Evolutionary conservation across 495 filamentous ascomycete species (phyloP).

Genomic region (Sporormia fimetaria): DNA sequence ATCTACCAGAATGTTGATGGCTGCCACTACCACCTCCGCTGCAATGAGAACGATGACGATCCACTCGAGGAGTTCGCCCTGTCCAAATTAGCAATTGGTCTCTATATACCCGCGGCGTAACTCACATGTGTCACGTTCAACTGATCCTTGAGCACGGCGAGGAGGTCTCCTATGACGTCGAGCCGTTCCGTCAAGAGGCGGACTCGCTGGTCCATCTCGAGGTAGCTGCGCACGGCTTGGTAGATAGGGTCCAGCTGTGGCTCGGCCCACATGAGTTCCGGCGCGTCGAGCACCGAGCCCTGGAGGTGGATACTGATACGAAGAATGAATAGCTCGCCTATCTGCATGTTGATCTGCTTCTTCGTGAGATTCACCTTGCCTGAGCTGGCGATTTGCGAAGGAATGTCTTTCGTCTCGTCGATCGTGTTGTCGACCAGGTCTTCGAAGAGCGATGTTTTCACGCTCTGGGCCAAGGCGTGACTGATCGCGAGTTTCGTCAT

Average conservation of each 20-base stretch:
- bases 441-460: constrained; percentile 97
- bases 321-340: constrained; percentile 93
- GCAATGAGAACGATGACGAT: constrained; percentile 90
- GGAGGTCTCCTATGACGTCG: constrained; percentile 85
- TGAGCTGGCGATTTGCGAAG: constrained; percentile 77
- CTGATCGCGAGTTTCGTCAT: constrained; percentile 97
- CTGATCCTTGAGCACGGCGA: constrained; percentile 93
- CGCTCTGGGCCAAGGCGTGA: constrained; percentile 86
- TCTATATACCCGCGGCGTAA: neutral
- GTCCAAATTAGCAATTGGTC: neutral
- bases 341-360: constrained; percentile 92
- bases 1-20: constrained; percentile 92
- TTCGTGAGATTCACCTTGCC: constrained; percentile 79
- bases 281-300: constrained; percentile 91
- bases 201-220: constrained; percentile 98
- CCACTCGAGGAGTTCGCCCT: constrained; percentile 26
- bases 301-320: constrained; percentile 97
- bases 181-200: constrained; percentile 76
- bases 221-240: constrained; percentile 82
- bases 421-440: constrained; percentile 91
- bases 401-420: constrained; percentile 76
- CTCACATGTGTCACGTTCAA: constrained; percentile 72
- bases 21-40: constrained; percentile 88
- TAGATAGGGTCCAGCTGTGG: constrained; percentile 93
- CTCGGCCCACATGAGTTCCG: constrained; percentile 97